Evolutionary conservation across 768 basidiomycete species (phyloP).

Genomic region (Lactifluus piperatus): DNA sequence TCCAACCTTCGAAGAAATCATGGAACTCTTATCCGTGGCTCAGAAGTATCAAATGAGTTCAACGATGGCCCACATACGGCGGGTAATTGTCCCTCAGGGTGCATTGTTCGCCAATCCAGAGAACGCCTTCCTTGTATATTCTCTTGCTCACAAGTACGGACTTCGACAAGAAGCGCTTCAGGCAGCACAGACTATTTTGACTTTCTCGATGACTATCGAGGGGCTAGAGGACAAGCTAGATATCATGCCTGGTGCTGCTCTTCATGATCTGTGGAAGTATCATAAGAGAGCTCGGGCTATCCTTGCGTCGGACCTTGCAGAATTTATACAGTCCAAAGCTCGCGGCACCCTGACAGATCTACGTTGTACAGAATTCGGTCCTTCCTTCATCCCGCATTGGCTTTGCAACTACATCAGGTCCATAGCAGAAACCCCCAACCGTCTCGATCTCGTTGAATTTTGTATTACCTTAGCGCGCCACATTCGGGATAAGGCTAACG

Average conservation of each 20-base stretch:
- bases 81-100: not conserved
- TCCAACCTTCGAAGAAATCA: not conserved
- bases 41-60: not conserved
- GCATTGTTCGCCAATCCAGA: not conserved
- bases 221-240: not conserved
- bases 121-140: not conserved
- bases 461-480: not conserved
- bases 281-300: not conserved
- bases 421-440: not conserved
- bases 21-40: not conserved
- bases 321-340: not conserved
- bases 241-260: not conserved
- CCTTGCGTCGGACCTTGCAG: not conserved
- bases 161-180: not conserved
- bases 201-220: not conserved
- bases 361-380: too few relatives aligned
- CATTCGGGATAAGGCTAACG: not conserved
- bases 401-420: not conserved
- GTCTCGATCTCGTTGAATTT: not conserved
- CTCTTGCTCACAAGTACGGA: not conserved
- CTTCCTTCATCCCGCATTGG: not conserved
- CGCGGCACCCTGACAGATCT: not conserved
- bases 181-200: not conserved
- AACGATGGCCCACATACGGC: not conserved
- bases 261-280: conserved; percentile 1